Evolutionary conservation across 495 filamentous ascomycete genomes (phyloP), one percentile per base, ranked within the genome.

Genomic region (Endocarpon pusillum): DNA sequence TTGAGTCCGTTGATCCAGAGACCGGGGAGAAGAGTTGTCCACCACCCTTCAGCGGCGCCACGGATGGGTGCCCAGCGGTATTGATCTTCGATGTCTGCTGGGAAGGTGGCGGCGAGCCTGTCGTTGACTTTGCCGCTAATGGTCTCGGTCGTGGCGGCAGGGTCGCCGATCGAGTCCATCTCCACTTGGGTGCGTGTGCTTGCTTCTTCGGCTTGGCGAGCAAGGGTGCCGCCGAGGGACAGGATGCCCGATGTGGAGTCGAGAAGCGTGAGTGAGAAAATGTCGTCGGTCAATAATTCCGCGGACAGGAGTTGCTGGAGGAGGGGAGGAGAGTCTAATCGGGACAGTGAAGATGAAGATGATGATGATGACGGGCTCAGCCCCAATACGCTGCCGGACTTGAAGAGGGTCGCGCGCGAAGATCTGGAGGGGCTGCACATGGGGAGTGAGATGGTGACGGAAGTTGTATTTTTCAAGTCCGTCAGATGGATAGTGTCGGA

Each of bases 41-140:
- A 55, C 52, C 52, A 55, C 14, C 52, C 52, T 21, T 43, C 52
- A 2, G 52, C 49, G n/a, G n/a, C n/a, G 2, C 52, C 52, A 37
- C 51, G 45, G 7, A 49, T 37, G 17, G 34, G 32, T 11, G 31
- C 48, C 52, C 52, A 55, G 19, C 35, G 39, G 44, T 46, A 55
- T n/a, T 35, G 42, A 7, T 43, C 34, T 24, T 42, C 35, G 49
- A 42, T 46, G n/a, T 39, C 16, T 35, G 32, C 17, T 34, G 29
- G 24, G 21, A 36, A 30, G 1, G n/a, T 20, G 3, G 28, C 11
- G 8, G 42, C 26, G 8, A 22, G 31, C 19, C 42, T 37, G 6
- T 18, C 21, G 9, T 45, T 22, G 3, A 16, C n/a, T 31, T 27
- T 29, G 1, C 35, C 34, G 12, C 37, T 30, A 14, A 7, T n/a